Evolutionary conservation across 2,329 filamentous ascomycete genomes (phyloP).

Genomic region (Colletotrichum limetticola): DNA sequence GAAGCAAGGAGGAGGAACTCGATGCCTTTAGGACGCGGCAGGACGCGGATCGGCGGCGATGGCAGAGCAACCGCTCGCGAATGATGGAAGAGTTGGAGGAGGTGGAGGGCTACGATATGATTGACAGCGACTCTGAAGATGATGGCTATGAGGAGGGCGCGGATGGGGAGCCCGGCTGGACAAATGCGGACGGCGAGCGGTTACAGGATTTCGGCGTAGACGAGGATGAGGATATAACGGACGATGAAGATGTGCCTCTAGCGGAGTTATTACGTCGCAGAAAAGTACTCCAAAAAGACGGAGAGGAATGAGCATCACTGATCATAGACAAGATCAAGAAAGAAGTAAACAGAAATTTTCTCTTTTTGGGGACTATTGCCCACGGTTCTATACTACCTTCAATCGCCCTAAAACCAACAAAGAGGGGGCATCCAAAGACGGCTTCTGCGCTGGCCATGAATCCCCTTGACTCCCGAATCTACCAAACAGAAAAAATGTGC

Average conservation of each 20-base stretch:
- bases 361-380: constrained; percentile 23
- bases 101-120: constrained; percentile 60
- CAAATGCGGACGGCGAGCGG: constrained; percentile 79
- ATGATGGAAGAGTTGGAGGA: constrained; percentile 64
- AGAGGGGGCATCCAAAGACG: constrained; percentile 31
- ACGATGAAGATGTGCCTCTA: constrained; percentile 71
- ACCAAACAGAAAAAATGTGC: constrained; percentile 23
- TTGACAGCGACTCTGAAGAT: constrained; percentile 65
- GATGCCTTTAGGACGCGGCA: constrained; percentile 63
- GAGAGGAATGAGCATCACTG: constrained; percentile 40
- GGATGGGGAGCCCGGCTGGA: constrained; percentile 66
- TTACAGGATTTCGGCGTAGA: constrained; percentile 84
- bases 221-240: constrained; percentile 67
- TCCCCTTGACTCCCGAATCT: constrained; percentile 27
- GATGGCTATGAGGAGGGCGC: constrained; percentile 66
- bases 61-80: constrained; percentile 44
- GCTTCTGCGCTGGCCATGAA: constrained; percentile 26
- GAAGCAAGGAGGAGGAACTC: constrained; percentile 55
- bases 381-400: constrained; percentile 29
- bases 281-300: constrained; percentile 49
- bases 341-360: not conserved
- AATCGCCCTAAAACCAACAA: constrained; percentile 31
- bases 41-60: constrained; percentile 55
- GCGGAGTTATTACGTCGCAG: constrained; percentile 72
- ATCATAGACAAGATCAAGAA: not conserved